Base-by-base conservation (phyloP, 768 basidiomycete species). In the Boletus huronensis region DNA sequence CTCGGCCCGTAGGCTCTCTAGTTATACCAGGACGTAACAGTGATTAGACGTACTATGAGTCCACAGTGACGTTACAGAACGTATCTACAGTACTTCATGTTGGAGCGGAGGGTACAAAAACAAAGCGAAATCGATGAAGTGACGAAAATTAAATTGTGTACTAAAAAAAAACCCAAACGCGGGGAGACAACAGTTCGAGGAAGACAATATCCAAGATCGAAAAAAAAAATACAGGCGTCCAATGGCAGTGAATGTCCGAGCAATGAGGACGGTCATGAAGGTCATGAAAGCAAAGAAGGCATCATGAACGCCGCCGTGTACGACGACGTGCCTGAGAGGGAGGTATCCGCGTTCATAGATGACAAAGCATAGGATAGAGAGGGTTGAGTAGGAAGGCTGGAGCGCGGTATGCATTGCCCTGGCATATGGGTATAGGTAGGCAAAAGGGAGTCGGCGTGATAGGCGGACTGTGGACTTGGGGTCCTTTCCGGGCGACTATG, bases 1-100 rank as follows among this genome's bases (percentile, higher is more conserved):
- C 45, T 86, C 81, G 61, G 93, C 92, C 48, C 72, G 63, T 48
- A 80, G 77, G 61, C 72, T 91, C 58, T 71, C 82, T 54, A 75
- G 72, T 51, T 79, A 73, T 58, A 68, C 70, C 52, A 74, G 73
- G 48, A 67, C 68, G 31, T 78, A 69, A 70, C 57, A 45, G 50
- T 61, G 29, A 66, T 59, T 64, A 70, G 50, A 62, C 48, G 59
- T 59, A 65, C 57, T 58, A 66, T 58, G 61, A 38, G 59, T 65
- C 62, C 58, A 59, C 57, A 58, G 52, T 61, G 64, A 60, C 50
- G 65, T 64, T 63, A 66, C 57, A 63, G 54, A 58, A 51, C 10
- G 36, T 70, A 70, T 70, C 60, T 70, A 72, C 71, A 70, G 25
- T 70, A 72, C 45, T 61, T 61, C 47, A 49, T 61, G 59, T 45